A percentile compares a stretch with the other conserved stretches of the same genome.
phyloP scores from a whole-genome alignment of 352 stramenopile species.

The Salisapilia sapeloensis region DNA sequence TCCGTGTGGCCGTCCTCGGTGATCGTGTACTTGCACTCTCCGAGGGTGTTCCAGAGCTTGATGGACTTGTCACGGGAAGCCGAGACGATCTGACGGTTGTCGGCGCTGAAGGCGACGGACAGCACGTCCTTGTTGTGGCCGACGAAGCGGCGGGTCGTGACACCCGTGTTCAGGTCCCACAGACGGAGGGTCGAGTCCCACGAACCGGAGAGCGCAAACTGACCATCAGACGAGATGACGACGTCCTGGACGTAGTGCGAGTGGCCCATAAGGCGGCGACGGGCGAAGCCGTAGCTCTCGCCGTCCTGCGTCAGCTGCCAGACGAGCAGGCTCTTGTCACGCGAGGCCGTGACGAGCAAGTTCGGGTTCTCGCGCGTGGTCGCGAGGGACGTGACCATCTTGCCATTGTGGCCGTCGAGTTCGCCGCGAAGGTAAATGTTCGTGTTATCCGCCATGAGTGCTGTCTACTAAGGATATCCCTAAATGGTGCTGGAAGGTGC shows the following conservation, averaged over 20 bases:
- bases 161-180: conserved; percentile 99
- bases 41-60: conserved; percentile 99
- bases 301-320: conserved; percentile 88
- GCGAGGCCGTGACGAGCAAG: conserved; percentile 95
- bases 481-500: no score
- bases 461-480: no score
- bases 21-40: conserved; percentile 99
- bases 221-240: conserved; percentile 97
- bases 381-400: conserved; percentile 88
- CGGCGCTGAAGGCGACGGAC: conserved; percentile 97
- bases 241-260: conserved; percentile 99
- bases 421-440: conserved; percentile 79
- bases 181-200: conserved; percentile 99
- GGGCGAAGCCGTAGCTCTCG: conserved; percentile 96
- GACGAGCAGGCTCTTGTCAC: conserved; percentile 91
- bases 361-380: conserved; percentile 98
- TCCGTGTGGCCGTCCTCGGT: conserved; percentile 97
- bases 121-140: conserved; percentile 99
- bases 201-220: conserved; percentile 97
- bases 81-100: conserved; percentile 99
- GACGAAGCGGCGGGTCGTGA: conserved; percentile 97
- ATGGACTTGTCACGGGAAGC: conserved; percentile 98
- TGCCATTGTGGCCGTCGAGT: conserved; percentile 81
- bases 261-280: conserved; percentile 94
- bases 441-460: conserved; percentile 60